phyloP scores from a whole-genome alignment of 805 yeast species.

The Yarrowia alimentaria region DNA sequence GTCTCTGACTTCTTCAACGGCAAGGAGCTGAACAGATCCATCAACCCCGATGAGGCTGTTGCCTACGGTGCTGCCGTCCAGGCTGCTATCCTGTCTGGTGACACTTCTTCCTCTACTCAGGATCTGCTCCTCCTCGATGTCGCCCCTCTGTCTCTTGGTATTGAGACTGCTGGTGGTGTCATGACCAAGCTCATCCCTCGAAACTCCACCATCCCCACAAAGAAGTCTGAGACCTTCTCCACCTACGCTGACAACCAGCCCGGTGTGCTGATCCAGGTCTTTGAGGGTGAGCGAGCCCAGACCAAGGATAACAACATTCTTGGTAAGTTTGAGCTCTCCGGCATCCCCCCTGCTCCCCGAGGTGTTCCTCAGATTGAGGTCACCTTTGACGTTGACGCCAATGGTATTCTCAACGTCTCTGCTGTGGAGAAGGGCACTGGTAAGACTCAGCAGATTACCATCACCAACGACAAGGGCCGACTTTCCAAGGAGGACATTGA shows the following conservation, averaged over 20 bases:
- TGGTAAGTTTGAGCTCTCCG: constrained; percentile 94
- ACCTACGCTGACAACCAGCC: no score
- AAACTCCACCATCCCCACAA: constrained; percentile 96
- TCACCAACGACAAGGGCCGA: constrained; percentile 96
- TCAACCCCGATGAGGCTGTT: constrained; percentile 97
- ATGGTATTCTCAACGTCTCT: constrained; percentile 94
- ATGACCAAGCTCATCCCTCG: constrained; percentile 98
- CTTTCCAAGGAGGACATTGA: no score
- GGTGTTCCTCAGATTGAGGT: constrained; percentile 98
- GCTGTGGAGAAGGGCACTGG: constrained; percentile 98
- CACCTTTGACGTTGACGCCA: constrained; percentile 95
- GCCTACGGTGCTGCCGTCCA: constrained; percentile 99
- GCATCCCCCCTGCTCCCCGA: constrained; percentile 98
- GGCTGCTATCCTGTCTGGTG: constrained; percentile 95
- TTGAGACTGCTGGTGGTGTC: constrained; percentile 99
- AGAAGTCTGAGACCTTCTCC: constrained; percentile 97
- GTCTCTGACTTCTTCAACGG: constrained; percentile 95
- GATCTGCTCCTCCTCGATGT: constrained; percentile 91
- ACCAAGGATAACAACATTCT: constrained; percentile 93
- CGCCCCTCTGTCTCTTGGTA: constrained; percentile 94
- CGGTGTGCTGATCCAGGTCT: no score
- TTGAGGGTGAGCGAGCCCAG: no score
- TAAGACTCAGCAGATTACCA: constrained; percentile 88
- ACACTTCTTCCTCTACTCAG: constrained; percentile 90
- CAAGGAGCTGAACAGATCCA: constrained; percentile 91